Evolutionary conservation across 2,329 filamentous ascomycete genomes (phyloP).

Genomic region (Penicillium concentricum): DNA sequence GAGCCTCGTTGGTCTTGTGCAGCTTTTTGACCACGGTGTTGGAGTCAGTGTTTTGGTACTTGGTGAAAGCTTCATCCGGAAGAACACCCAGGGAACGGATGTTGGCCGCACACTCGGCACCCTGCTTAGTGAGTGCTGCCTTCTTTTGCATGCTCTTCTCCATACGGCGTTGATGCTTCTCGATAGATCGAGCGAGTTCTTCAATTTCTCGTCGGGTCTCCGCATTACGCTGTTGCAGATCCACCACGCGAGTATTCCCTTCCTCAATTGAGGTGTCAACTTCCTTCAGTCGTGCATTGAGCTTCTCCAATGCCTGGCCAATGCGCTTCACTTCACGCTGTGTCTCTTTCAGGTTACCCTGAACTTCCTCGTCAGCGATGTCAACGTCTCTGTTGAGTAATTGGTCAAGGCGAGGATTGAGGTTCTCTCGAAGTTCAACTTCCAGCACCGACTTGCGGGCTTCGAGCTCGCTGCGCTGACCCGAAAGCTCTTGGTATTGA

Average conservation of each 20-base stretch:
- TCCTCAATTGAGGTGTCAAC: conserved; percentile 72
- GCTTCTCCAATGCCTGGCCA: conserved; percentile 63
- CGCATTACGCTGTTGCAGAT: conserved; percentile 58
- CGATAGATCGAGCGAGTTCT: conserved; percentile 73
- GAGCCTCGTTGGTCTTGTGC: conserved; percentile 84
- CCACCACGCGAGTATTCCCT: conserved; percentile 53
- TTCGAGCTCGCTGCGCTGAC: conserved; percentile 73
- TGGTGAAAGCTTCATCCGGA: conserved; percentile 89
- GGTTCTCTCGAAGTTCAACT: conserved; percentile 81
- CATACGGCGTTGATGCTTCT: conserved; percentile 83
- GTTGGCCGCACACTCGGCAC: conserved; percentile 77
- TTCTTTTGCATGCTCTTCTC: conserved; percentile 91
- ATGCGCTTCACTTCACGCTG: conserved; percentile 79
- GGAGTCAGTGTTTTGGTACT: conserved; percentile 79
- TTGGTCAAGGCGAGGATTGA: conserved; percentile 83
- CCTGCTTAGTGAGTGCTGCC: conserved; percentile 72
- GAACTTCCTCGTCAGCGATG: conserved; percentile 54
- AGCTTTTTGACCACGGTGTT: conserved; percentile 72
- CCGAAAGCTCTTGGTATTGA: conserved; percentile 73
- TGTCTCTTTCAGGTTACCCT: conserved; percentile 70
- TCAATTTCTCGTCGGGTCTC: conserved; percentile 71
- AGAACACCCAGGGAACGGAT: conserved; percentile 92
- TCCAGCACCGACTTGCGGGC: conserved; percentile 79
- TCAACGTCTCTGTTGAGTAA: conserved; percentile 76
- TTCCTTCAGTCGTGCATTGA: conserved; percentile 69